Evolutionary conservation across 2,329 filamentous ascomycete genomes (phyloP).

Genomic region (Akanthomyces dipterigenus): DNA sequence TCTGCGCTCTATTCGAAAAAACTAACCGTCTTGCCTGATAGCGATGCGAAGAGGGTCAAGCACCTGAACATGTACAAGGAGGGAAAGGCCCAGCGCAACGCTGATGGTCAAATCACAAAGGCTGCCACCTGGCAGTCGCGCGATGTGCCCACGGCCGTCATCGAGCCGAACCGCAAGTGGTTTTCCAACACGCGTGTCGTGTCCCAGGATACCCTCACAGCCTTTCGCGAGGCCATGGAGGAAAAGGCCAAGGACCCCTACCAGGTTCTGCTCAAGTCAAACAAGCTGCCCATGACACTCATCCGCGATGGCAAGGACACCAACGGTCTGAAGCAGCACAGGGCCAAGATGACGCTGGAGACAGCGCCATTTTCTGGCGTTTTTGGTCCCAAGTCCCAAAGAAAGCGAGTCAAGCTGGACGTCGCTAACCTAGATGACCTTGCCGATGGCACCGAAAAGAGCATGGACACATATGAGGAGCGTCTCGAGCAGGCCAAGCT

Average conservation of each 20-base stretch:
- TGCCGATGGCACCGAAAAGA: slow-evolving; percentile 70
- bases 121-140: slow-evolving; percentile 77
- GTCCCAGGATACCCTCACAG: slow-evolving; percentile 76
- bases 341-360: slow-evolving; percentile 90
- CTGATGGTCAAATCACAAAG: slow-evolving; percentile 75
- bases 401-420: slow-evolving; percentile 85
- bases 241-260: slow-evolving; percentile 88
- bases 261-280: slow-evolving; percentile 89
- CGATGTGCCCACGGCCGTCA: slow-evolving; percentile 73
- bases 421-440: slow-evolving; percentile 78
- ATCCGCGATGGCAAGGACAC: slow-evolving; percentile 71
- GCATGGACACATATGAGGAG: slow-evolving; percentile 75
- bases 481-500: slow-evolving; percentile 71
- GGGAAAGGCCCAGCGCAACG: slow-evolving; percentile 75
- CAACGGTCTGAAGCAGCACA: slow-evolving; percentile 85
- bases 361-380: slow-evolving; percentile 78
- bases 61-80: slow-evolving; percentile 86
- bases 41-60: slow-evolving; percentile 79
- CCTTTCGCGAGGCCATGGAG: slow-evolving; percentile 87
- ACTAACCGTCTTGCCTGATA: slow-evolving; percentile 18
- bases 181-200: slow-evolving; percentile 91
- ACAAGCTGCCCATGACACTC: slow-evolving; percentile 93
- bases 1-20: not conserved
- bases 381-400: slow-evolving; percentile 87
- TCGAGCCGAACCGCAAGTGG: slow-evolving; percentile 97